A percentile compares a stretch with the other conserved stretches of the same genome.
Conservation (phyloP, 768 basidiomycete species). For the Suillus tomentosus region DNA sequence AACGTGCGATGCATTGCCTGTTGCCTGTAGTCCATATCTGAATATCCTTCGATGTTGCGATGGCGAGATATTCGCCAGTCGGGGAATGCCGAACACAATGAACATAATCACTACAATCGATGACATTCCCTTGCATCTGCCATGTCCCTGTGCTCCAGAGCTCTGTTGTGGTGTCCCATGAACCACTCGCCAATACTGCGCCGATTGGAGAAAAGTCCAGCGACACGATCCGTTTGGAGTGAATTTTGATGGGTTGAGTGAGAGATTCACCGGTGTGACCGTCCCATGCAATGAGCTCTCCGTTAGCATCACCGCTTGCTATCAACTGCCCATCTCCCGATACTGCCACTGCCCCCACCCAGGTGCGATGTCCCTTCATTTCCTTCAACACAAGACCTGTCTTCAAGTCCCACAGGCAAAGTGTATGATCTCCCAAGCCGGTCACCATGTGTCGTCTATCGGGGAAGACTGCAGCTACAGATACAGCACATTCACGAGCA, state of each 20-base stretch:
- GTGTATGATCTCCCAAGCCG: background rate
- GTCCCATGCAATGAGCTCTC: background rate
- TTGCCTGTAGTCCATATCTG: background rate
- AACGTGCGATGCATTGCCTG: background rate
- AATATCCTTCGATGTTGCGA: background rate
- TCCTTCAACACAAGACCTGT: background rate
- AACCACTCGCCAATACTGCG: too few species aligned
- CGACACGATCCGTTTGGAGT: background rate
- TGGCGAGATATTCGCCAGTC: background rate
- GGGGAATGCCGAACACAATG: background rate
- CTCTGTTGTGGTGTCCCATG: too few species aligned
- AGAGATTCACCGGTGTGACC: background rate
- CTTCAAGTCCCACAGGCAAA: background rate
- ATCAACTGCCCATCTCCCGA: background rate
- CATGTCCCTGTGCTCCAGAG: background rate
- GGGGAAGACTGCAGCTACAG: background rate
- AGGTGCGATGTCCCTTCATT: background rate
- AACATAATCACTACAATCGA: background rate
- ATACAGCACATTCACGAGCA: too few species aligned
- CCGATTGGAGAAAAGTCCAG: background rate
- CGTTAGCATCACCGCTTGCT: slow-evolving; percentile 3
- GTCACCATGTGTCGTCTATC: slow-evolving; percentile 1
- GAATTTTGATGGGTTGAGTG: background rate
- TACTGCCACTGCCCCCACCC: background rate
- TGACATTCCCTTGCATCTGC: background rate